Evolutionary conservation across 495 filamentous ascomycete genomes (phyloP).

Genomic region (Extremus antarcticus): DNA sequence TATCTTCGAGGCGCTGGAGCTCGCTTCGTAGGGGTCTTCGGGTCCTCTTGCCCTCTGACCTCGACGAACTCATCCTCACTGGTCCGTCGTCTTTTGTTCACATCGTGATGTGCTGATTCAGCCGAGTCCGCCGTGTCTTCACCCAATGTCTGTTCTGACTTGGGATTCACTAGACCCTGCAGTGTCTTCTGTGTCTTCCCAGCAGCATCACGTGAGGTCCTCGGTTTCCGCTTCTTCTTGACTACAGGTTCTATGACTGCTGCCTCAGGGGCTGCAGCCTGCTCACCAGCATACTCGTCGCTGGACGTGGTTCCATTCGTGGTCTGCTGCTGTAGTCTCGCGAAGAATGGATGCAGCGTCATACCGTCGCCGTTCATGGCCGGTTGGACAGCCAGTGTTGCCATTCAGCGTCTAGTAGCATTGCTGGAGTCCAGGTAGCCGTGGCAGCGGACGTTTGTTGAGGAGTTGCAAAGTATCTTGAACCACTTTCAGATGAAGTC

Average conservation of each 20-base stretch:
- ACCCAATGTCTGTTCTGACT: not conserved
- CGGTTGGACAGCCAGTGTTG: conserved; percentile 20
- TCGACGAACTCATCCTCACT: not conserved
- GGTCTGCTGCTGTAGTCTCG: not conserved
- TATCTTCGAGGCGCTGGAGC: not conserved
- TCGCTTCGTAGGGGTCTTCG: not conserved
- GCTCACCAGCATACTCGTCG: not conserved
- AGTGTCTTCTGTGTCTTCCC: conserved; percentile 17
- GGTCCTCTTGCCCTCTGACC: conserved; percentile 2
- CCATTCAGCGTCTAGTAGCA: too few relatives aligned
- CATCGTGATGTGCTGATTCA: not conserved
- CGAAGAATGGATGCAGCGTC: conserved; percentile 31
- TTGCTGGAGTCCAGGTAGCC: too few relatives aligned
- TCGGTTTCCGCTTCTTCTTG: conserved; percentile 2
- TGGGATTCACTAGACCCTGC: conserved; percentile 15
- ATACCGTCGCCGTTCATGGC: conserved; percentile 28
- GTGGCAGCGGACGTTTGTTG: too few relatives aligned
- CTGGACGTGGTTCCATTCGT: not conserved
- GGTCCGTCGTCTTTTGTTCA: conserved; percentile 8
- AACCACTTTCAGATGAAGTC: too few relatives aligned
- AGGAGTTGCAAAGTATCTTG: too few relatives aligned
- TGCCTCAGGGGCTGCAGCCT: not conserved
- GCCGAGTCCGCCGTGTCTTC: not conserved
- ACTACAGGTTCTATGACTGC: not conserved
- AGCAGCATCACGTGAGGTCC: not conserved